Conservation (phyloP, 1,284 basidiomycete genomes). For the Leccinum solheimii region DNA sequence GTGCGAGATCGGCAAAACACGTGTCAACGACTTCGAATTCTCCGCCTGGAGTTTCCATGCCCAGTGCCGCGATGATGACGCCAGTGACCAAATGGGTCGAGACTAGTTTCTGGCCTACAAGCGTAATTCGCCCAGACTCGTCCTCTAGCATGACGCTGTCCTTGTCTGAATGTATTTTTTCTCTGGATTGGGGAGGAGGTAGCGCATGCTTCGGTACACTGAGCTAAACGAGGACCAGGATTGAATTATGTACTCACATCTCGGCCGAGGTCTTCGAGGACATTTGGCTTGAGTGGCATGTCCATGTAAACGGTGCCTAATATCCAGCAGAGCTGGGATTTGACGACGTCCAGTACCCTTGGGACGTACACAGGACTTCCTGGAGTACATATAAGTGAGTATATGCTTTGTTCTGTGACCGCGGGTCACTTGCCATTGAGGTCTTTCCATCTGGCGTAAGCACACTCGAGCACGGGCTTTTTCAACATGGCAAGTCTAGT, state of each 20-base stretch:
- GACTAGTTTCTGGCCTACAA: conserved; percentile 73
- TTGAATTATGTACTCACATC: conserved; percentile 62
- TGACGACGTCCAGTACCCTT: conserved; percentile 86
- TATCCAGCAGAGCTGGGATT: conserved; percentile 85
- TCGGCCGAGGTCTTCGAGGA: conserved; percentile 90
- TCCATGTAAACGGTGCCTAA: conserved; percentile 97
- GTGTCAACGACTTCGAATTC: conserved; percentile 96
- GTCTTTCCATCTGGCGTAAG: conserved; percentile 65
- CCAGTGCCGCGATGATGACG: conserved; percentile 87
- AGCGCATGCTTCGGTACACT: conserved; percentile 71
- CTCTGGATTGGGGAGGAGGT: conserved; percentile 73
- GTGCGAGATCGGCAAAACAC: conserved; percentile 82
- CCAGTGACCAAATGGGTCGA: conserved; percentile 79
- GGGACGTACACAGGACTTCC: conserved; percentile 76
- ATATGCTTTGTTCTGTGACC: conserved; percentile 1
- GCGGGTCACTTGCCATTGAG: conserved; percentile 35
- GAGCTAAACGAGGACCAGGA: conserved; percentile 3
- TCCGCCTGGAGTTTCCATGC: conserved; percentile 84
- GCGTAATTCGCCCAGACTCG: conserved; percentile 87
- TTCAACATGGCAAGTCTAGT: conserved; percentile 69
- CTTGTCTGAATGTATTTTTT: conserved; percentile 75
- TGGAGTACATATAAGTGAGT: conserved; percentile 32
- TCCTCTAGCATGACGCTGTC: conserved; percentile 93
- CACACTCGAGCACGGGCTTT: conserved; percentile 62
- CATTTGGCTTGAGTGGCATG: conserved; percentile 97